Evolutionary conservation across 345 rosid genomes (phyloP).

Genomic region (Corchorus olitorius): DNA sequence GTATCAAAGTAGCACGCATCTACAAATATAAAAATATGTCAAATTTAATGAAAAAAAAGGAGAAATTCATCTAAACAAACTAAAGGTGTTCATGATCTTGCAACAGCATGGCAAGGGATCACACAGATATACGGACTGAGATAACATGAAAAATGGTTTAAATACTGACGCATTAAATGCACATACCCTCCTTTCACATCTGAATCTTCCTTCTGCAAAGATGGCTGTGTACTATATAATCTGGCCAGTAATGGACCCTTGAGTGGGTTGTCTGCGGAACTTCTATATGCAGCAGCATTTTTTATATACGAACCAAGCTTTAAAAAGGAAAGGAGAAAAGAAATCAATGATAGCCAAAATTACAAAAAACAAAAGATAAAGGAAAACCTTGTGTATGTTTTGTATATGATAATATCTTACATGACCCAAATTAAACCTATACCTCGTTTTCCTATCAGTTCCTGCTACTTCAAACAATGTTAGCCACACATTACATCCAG

Average conservation of each 20-base stretch:
- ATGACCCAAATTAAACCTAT: neutral
- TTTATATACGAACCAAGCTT: conserved; percentile 54
- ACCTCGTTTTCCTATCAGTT: neutral
- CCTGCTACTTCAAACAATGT: neutral
- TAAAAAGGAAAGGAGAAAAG: neutral
- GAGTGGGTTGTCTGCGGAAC: conserved; percentile 31
- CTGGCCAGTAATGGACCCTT: conserved; percentile 40
- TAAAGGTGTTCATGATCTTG: neutral
- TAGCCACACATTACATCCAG: neutral
- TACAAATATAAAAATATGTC: neutral
- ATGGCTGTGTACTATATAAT: conserved; percentile 54
- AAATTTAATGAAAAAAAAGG: neutral
- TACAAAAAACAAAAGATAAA: neutral
- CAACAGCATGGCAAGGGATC: neutral
- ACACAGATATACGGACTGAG: neutral
- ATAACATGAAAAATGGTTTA: neutral
- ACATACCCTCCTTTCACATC: conserved; percentile 43
- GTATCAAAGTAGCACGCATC: neutral
- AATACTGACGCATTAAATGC: neutral
- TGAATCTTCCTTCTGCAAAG: conserved; percentile 50
- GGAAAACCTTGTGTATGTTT: neutral
- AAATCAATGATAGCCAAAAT: neutral
- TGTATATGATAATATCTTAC: neutral
- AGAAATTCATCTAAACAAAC: neutral
- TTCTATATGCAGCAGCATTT: conserved; percentile 39